Evolutionary conservation across 345 rosid genomes (phyloP).

Genomic region (Cardamine occulta): DNA sequence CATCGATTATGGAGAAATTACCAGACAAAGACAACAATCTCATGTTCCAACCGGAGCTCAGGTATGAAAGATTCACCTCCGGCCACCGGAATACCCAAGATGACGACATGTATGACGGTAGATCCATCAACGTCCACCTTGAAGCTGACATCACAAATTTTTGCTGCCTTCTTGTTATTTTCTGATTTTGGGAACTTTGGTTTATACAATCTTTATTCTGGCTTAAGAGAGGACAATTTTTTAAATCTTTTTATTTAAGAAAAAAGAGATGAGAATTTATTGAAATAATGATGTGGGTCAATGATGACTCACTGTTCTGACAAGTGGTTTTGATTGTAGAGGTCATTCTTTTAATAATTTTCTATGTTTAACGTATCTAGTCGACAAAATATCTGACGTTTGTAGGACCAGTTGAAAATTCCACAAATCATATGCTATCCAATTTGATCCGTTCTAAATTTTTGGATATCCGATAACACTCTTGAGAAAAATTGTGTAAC

Average conservation of each 20-base stretch:
- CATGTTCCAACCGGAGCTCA: slow-evolving; percentile 49
- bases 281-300: background rate
- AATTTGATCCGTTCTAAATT: slow-evolving; percentile 10
- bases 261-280: background rate
- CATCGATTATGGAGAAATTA: slow-evolving; percentile 65
- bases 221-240: background rate
- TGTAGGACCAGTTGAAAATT: slow-evolving; percentile 12
- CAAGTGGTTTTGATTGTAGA: slow-evolving; percentile 32
- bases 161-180: background rate
- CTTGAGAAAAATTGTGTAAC: background rate
- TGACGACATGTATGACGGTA: slow-evolving; percentile 52
- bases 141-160: slow-evolving; percentile 40
- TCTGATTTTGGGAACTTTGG: background rate
- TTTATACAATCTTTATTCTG: slow-evolving; percentile 6
- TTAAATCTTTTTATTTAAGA: background rate
- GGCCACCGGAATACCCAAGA: slow-evolving; percentile 63
- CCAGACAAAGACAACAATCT: slow-evolving; percentile 45
- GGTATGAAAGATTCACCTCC: slow-evolving; percentile 55
- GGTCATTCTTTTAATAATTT: slow-evolving; percentile 26
- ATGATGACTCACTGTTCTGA: slow-evolving; percentile 15
- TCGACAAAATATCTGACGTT: slow-evolving; percentile 33
- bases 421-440: slow-evolving; percentile 18
- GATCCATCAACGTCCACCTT: slow-evolving; percentile 53
- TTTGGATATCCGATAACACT: slow-evolving; percentile 4
- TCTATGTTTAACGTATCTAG: slow-evolving; percentile 13